These are phyloP conservation scores for Acacia pycnantha DNA, from an alignment of 331 rosid genomes.

Conservation along the genomic window DNA sequence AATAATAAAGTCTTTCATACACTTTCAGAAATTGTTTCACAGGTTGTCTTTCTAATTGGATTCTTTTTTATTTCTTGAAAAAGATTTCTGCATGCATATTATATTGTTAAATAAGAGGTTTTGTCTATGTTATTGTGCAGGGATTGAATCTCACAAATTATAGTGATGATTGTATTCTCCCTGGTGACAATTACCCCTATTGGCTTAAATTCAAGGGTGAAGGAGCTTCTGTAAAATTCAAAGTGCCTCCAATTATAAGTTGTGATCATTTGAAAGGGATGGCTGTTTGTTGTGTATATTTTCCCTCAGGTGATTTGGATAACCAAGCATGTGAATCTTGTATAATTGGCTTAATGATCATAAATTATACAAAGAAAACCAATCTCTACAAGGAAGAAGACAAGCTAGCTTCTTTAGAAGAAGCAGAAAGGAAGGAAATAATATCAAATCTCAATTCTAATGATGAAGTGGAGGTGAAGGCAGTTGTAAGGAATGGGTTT, in stretches of 20 bases:
- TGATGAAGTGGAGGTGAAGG: conserved; percentile 16
- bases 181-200: not conserved
- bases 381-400: not conserved
- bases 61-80: not conserved
- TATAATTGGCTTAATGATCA: not conserved
- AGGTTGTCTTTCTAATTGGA: not conserved
- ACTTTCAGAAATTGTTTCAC: not conserved
- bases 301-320: not conserved
- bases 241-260: not conserved
- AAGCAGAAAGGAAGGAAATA: conserved; percentile 29
- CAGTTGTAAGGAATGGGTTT: conserved; percentile 20
- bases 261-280: not conserved
- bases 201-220: not conserved
- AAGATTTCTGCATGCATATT: not conserved
- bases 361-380: conserved; percentile 15
- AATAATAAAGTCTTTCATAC: not conserved
- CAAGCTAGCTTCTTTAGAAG: conserved; percentile 15
- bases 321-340: not conserved
- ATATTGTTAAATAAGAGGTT: not conserved
- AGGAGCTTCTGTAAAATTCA: not conserved
- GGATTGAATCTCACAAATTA: not conserved
- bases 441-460: not conserved
- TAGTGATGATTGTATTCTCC: not conserved
- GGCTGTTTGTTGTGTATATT: not conserved
- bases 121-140: not conserved